Base-by-base conservation (phyloP, 73 alveolate genomes). In the Paramecium pentaurelia region DNA sequence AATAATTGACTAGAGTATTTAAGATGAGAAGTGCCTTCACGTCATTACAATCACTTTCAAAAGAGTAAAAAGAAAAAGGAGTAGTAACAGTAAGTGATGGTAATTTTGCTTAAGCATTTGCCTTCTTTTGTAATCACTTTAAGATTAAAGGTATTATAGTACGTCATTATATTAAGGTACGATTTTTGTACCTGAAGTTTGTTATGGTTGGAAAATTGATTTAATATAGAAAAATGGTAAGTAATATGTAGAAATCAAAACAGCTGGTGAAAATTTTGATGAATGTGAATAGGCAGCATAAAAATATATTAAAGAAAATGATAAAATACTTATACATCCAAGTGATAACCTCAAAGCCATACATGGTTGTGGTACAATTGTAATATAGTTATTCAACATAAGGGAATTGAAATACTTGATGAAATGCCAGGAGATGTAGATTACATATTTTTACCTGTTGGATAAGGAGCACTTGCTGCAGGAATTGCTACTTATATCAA, bases 381-480 rank as follows among this genome's bases (percentile, higher is more conserved):
- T 87, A 64, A 12, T 22, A 54, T 30, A 27, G 20, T 37, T 7
- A 64, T 34, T 37, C 34, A 77, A 16, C 42, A 68, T 87, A 58
- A 64, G 83, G 93, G 93, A 7, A 42, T 64, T n/a, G 93, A 87
- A 40, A 87, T 87, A 18, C 45, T 87, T 86, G 86, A 87, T n/a
- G 93, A 87, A 22, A 16, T 87, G 60, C 80, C 64, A 36, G 93
- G 93, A 10, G 93, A 87, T 22, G 42, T 87, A 12, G 93, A 87
- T 40, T 87, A 87, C 32, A 16, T 73, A 16, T 87, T 87, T 38
- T 37, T 87, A 27, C 93, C 93, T 36, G 93, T 87, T 38, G 93
- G 93, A 16, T 34, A 77, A 30, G 93, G 93, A 27, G 93, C 88
- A 27, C 71, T 87, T 42, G 93, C 93, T 64, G 93, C 93, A 49